These are phyloP conservation scores for Saccharomycopsis synnaedendra DNA, from an alignment of 805 yeast species.

Conservation along the genomic window DNA sequence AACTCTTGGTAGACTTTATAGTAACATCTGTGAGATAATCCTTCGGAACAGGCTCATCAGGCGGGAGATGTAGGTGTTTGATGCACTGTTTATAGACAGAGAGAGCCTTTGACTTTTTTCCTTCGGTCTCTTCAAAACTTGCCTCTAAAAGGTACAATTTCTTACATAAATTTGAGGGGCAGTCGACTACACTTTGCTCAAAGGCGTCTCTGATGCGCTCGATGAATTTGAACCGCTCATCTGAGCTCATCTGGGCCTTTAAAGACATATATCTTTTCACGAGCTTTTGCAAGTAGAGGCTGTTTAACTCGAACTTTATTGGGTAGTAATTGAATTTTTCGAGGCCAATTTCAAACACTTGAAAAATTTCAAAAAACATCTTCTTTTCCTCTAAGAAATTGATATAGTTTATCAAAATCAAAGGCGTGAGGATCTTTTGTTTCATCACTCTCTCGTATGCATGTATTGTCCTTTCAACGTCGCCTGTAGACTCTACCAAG, in stretches of 20 bases:
- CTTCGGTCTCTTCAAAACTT: slow-evolving; percentile 46
- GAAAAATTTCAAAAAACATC: slow-evolving; percentile 38
- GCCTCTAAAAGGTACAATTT: slow-evolving; percentile 45
- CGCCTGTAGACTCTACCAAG: slow-evolving; percentile 46
- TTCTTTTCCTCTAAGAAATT: slow-evolving; percentile 39
- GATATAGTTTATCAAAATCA: slow-evolving; percentile 56
- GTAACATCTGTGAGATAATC: background rate
- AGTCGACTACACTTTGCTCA: slow-evolving; percentile 47
- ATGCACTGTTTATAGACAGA: slow-evolving; percentile 44
- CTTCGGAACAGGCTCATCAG: background rate
- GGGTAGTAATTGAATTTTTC: slow-evolving; percentile 43
- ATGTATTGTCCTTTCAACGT: slow-evolving; percentile 26
- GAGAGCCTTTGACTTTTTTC: slow-evolving; percentile 39
- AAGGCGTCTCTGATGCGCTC: slow-evolving; percentile 64
- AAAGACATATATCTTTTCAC: slow-evolving; percentile 19
- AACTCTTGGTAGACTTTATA: background rate
- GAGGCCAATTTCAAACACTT: slow-evolving; percentile 61
- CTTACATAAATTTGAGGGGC: slow-evolving; percentile 39
- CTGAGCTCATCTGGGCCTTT: slow-evolving; percentile 16
- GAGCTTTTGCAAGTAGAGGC: slow-evolving; percentile 46
- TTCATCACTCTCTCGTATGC: slow-evolving; percentile 44
- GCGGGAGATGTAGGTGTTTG: slow-evolving; percentile 8
- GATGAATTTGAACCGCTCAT: slow-evolving; percentile 18
- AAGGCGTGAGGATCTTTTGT: slow-evolving; percentile 58
- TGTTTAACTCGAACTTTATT: slow-evolving; percentile 61